phyloP scores from a whole-genome alignment of 1,284 basidiomycete genomes.

The Cystobasidiaceae sp. region DNA sequence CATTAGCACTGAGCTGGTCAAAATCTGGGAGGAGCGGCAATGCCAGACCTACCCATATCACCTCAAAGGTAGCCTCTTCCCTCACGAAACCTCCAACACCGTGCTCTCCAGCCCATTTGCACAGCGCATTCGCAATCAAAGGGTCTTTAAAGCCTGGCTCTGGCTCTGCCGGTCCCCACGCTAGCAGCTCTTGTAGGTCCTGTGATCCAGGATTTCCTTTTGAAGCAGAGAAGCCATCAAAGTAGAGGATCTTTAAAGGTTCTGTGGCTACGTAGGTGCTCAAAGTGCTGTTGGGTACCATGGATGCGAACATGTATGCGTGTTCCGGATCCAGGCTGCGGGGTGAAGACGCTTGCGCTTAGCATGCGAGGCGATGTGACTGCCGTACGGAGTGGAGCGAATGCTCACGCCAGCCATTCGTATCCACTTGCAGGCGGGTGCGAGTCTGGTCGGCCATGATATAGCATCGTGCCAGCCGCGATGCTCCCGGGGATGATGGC shows the following conservation, averaged over 20 bases:
- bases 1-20: no score
- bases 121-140: background rate
- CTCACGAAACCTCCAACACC: conserved; percentile 1
- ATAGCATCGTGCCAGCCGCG: background rate
- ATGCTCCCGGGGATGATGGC: background rate
- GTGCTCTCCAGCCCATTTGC: background rate
- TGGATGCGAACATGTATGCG: conserved; percentile 9
- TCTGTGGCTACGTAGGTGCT: conserved; percentile 3
- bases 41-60: background rate
- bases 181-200: background rate
- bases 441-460: background rate
- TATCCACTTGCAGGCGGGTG: background rate
- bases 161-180: background rate
- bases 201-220: conserved; percentile 9
- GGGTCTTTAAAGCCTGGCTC: background rate
- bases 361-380: no score
- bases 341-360: no score
- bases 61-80: conserved; percentile 3
- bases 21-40: background rate
- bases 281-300: background rate
- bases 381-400: background rate
- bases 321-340: background rate
- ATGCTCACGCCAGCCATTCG: conserved; percentile 7
- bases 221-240: conserved; percentile 10
- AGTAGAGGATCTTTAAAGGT: conserved; percentile 1